Evolutionary conservation across 2,329 filamentous ascomycete genomes (phyloP), one percentile per base, ranked within the genome.

Genomic region (Colletotrichum tropicale): DNA sequence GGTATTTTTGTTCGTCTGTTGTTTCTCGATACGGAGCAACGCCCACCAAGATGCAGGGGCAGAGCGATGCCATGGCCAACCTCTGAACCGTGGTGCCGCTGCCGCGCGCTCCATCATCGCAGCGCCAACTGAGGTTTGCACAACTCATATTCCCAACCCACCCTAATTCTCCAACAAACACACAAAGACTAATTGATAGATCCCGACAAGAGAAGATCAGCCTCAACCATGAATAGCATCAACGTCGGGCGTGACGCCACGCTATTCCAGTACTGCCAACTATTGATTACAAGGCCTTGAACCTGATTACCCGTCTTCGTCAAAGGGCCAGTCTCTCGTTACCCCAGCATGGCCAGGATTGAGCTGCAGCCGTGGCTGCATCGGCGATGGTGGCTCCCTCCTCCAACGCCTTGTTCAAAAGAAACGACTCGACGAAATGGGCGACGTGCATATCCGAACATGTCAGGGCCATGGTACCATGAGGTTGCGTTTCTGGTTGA

Each of bases 171-270:
- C 62, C 43, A 66, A 24, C 15, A 66, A n/a, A 38, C 28, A 36
- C 21, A 18, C n/a, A 66, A 66, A 66, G 62, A n/a, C 62, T 52
- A 30, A 21, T 48, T 48, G 62, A 43, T 32, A 28, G 43, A 52
- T 24, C 36, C 24, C 24, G 16, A 24, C 21, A 21, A 16, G 38
- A 56, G 34, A 52, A 13, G 58, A 70, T 15, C 36, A 16, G 24
- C 58, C 58, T 58, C 66, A 26, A 30, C 32, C 64, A 58, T 24
- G 70, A 75, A 52, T 52, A 64, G 70, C 56, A 68, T 73, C 69
- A 64, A 16, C n/a, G n/a, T 64, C 43, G 56, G 69, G 73, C 69
- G 69, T 75, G 67, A 73, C 69, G 69, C 73, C 64, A 72, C 64
- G 21, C 68, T 21, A 36, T 26, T 13, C 8, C 26, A 56, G 26